Percentiles rank a stretch among this genome's conserved stretches.
Conservation (phyloP, 2,329 filamentous ascomycete genomes). For the Cadophora sp. region DNA sequence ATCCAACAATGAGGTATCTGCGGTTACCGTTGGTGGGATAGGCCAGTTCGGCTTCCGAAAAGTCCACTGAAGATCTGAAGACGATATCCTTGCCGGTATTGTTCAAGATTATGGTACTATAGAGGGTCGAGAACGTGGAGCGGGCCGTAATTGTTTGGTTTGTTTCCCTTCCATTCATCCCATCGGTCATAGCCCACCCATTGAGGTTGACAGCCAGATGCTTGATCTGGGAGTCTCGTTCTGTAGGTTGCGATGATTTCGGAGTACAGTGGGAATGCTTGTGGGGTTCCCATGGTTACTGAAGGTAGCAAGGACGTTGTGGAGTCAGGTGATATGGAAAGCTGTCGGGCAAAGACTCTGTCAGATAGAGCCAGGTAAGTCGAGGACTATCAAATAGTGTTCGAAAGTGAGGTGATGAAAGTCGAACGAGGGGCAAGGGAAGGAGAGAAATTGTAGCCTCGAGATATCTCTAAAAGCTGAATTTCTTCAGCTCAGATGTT, state of each 20-base stretch:
- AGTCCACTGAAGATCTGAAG: neutral
- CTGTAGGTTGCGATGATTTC: neutral
- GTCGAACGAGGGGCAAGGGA: too few species aligned
- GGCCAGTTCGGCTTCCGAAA: neutral
- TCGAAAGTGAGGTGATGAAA: too few species aligned
- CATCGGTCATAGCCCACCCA: neutral
- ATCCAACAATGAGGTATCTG: slow-evolving; percentile 4
- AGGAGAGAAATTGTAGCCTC: too few species aligned
- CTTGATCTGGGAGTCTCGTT: neutral
- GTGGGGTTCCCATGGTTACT: neutral
- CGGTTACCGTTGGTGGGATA: neutral
- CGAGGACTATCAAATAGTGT: too few species aligned
- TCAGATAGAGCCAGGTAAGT: too few species aligned
- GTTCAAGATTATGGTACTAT: neutral
- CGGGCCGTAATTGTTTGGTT: neutral
- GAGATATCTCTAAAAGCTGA: too few species aligned
- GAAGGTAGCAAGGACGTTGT: neutral
- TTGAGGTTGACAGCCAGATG: neutral
- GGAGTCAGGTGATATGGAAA: too few species aligned
- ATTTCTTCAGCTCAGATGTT: too few species aligned
- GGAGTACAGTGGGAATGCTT: neutral
- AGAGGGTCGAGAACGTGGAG: neutral
- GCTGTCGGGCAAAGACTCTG: too few species aligned
- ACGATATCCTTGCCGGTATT: neutral
- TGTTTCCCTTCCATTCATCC: neutral